These are phyloP conservation scores for Zymoseptoria passerinii DNA, from an alignment of 2,329 filamentous ascomycete genomes.

Conservation along the genomic window DNA sequence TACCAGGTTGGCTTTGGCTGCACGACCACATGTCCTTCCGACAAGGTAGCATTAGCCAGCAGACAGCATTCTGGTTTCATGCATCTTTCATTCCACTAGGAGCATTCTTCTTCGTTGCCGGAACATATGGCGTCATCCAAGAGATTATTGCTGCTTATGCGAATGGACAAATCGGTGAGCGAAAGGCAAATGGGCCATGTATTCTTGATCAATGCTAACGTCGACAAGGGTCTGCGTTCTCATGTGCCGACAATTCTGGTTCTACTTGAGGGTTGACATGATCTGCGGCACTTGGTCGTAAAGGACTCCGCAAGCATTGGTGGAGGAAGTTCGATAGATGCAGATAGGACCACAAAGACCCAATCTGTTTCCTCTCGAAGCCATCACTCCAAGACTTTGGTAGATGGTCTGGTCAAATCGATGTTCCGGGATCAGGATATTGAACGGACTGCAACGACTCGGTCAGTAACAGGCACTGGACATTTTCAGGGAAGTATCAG, in stretches of 20 bases:
- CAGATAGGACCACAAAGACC: too few species aligned
- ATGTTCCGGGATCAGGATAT: not conserved
- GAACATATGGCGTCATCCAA: slow-evolving; percentile 44
- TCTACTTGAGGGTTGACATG: slow-evolving; percentile 4
- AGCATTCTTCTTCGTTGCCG: slow-evolving; percentile 41
- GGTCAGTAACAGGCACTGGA: not conserved
- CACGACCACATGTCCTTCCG: slow-evolving; percentile 40
- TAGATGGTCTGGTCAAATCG: not conserved
- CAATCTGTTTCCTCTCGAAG: too few species aligned
- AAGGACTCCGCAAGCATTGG: not conserved
- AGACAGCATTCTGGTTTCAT: slow-evolving; percentile 35
- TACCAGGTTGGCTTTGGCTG: slow-evolving; percentile 46
- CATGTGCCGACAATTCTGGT: slow-evolving; percentile 41
- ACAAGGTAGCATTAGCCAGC: slow-evolving; percentile 30
- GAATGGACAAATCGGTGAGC: slow-evolving; percentile 36
- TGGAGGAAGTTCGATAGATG: too few species aligned
- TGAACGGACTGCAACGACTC: not conserved
- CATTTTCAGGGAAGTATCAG: not conserved
- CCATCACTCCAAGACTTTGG: too few species aligned
- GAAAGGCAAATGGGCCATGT: not conserved
- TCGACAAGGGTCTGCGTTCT: slow-evolving; percentile 34
- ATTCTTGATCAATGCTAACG: not conserved
- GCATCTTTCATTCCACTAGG: slow-evolving; percentile 38
- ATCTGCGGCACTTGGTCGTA: not conserved
- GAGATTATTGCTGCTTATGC: slow-evolving; percentile 47